Conservation (phyloP, 2,329 filamentous ascomycete species). For the Aspergillus fischeri region DNA sequence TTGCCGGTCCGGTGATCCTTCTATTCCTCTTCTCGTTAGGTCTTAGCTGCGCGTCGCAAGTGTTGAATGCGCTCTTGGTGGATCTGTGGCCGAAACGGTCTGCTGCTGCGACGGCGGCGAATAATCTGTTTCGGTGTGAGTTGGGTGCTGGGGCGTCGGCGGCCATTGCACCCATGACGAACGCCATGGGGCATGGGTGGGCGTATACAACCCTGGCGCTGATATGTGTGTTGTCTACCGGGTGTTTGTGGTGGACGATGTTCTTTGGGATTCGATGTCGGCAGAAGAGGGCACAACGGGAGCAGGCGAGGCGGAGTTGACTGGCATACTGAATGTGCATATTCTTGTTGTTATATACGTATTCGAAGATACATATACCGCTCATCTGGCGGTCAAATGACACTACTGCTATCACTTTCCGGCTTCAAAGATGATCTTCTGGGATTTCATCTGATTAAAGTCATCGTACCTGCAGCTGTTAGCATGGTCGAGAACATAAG, state of each 20-base stretch:
- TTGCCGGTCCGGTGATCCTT: slow-evolving; percentile 32
- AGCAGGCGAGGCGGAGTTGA: neutral
- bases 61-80: slow-evolving; percentile 43
- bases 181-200: slow-evolving; percentile 40
- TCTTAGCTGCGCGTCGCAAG: slow-evolving; percentile 35
- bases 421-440: slow-evolving; percentile 65
- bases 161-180: slow-evolving; percentile 36
- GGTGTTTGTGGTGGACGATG: neutral
- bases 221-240: slow-evolving; percentile 11
- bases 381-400: neutral
- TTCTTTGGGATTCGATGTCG: neutral
- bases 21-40: slow-evolving; percentile 33
- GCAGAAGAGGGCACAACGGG: neutral
- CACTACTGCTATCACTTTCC: slow-evolving; percentile 6
- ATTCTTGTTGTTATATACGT: neutral
- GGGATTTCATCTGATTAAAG: slow-evolving; percentile 66
- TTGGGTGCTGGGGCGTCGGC: slow-evolving; percentile 38
- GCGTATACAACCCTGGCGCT: slow-evolving; percentile 38
- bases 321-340: neutral
- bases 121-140: slow-evolving; percentile 39
- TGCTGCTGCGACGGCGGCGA: slow-evolving; percentile 39
- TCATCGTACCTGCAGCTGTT: slow-evolving; percentile 53
- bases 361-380: neutral
- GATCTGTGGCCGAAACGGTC: slow-evolving; percentile 37
- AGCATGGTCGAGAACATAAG: too few relatives aligned